Conservation (phyloP, 148 eudicot genomes). For the Heliamphora exappendiculata region DNA sequence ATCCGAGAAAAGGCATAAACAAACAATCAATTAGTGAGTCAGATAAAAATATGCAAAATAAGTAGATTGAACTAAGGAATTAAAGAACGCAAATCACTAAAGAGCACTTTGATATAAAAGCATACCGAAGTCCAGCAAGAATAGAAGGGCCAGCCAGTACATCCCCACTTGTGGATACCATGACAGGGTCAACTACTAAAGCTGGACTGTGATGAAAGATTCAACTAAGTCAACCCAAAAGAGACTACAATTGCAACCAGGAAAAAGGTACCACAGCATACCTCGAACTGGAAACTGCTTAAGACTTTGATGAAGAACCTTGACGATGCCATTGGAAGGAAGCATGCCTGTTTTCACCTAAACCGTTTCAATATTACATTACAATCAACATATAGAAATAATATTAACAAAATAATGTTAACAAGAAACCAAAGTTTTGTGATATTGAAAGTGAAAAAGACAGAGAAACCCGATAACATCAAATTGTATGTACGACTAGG, state of each 20-base stretch:
- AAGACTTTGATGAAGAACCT: slow-evolving; percentile 48
- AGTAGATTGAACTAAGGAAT: background rate
- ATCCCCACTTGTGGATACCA: slow-evolving; percentile 97
- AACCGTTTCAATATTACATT: slow-evolving; percentile 8
- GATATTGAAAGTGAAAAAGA: background rate
- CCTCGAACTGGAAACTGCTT: slow-evolving; percentile 73
- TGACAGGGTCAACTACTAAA: slow-evolving; percentile 92
- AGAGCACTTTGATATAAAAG: background rate
- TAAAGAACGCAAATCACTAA: background rate
- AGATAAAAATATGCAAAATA: background rate
- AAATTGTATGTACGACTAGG: background rate
- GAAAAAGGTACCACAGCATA: slow-evolving; percentile 20
- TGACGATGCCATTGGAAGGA: slow-evolving; percentile 69
- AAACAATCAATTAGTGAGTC: background rate
- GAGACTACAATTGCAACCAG: slow-evolving; percentile 9
- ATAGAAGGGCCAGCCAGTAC: slow-evolving; percentile 72
- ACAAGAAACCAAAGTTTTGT: background rate
- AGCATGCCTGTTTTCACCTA: slow-evolving; percentile 98
- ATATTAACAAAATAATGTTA: background rate
- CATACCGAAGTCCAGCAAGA: slow-evolving; percentile 58
- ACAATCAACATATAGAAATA: background rate
- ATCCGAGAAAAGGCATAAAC: background rate
- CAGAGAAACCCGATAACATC: background rate
- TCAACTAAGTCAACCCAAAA: slow-evolving; percentile 22
- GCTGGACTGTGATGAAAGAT: slow-evolving; percentile 74